Base-by-base conservation (phyloP, 164 flowering plant species). In the Magnolia officinalis region DNA sequence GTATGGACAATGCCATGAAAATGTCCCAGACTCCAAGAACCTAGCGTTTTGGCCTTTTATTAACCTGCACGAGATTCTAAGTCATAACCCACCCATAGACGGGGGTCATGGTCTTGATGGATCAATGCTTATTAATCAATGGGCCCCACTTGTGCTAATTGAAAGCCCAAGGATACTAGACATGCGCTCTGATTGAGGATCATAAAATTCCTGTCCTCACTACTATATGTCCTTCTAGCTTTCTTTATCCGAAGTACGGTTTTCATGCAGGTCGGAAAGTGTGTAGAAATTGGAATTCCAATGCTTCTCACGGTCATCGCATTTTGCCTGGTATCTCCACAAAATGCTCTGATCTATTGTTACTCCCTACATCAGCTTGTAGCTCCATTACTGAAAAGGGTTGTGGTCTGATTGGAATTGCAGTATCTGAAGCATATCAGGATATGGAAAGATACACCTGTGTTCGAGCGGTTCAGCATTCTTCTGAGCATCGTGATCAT, bases 221-320 rank as follows among this genome's bases (percentile, higher is more conserved):
- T 14, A 2, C 31, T 31, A 2, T 68, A 16, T 6, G 29, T 68
- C 71, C 26, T 18, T 11, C 11, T 66, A 14, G 20, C 19, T 68
- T 68, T 68, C 8, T 14, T 29, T 68, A 18, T 74, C 51, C 31
- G 8, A 16, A 18, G 45, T 2, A 20, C 0, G 31, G 52, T 67
- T 9, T 67, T 76, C 50, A 49, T 63, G 26, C 23, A 77, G 79
- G 79, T 77, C 1, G 79, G 71, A 20, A 52, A 72, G 6, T 77
- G 79, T 50, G 70, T 72, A 9, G 79, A 77, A 63, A 77, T 77
- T 71, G 79, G 79, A 14, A 4, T 77, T 50, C 79, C 79, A 9
- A 77, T 77, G 79, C 79, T 77, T 65, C 64, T 77, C 13, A 18
- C 16, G 18, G 11, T 77, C 4, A 55, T 63, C 19, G 74, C 69